Evolutionary conservation across 164 flowering plant species (phyloP).

Genomic region (Umbellularia californica): DNA sequence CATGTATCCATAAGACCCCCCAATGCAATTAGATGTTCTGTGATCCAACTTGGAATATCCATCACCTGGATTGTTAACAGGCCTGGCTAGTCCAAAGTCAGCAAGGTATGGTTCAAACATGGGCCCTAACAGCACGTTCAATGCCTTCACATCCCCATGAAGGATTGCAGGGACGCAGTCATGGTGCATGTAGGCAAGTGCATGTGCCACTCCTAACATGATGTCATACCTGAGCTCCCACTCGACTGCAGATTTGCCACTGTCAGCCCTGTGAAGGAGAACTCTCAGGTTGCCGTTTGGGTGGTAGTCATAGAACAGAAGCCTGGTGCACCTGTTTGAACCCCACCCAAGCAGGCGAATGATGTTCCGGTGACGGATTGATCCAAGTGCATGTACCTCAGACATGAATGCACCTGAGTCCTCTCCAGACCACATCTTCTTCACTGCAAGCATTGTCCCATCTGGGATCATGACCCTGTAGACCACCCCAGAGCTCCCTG

Average conservation of each 20-base stretch:
- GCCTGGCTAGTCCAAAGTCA: constrained; percentile 86
- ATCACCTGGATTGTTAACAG: constrained; percentile 27
- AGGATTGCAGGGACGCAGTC: constrained; percentile 90
- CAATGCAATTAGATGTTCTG: constrained; percentile 49
- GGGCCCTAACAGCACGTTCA: constrained; percentile 76
- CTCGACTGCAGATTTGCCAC: constrained; percentile 60
- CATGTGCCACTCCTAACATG: constrained; percentile 77
- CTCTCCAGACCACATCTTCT: constrained; percentile 84
- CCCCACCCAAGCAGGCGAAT: constrained; percentile 84
- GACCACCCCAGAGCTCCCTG: constrained; percentile 95
- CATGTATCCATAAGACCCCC: constrained; percentile 97
- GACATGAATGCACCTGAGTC: constrained; percentile 72
- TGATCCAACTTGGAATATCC: constrained; percentile 26
- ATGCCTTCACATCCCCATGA: constrained; percentile 95
- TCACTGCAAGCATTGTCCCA: constrained; percentile 77
- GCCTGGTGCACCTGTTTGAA: constrained; percentile 51
- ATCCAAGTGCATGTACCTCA: constrained; percentile 74
- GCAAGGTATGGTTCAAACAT: constrained; percentile 69
- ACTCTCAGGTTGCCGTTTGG: constrained; percentile 89
- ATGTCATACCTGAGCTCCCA: constrained; percentile 83
- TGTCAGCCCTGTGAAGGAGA: constrained; percentile 52
- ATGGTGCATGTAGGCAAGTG: constrained; percentile 89
- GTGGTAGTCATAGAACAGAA: constrained; percentile 78
- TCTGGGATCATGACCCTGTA: constrained; percentile 59
- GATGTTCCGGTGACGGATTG: constrained; percentile 83